These are phyloP conservation scores for Priceomyces medius DNA, from an alignment of 805 yeast genomes.

Conservation along the genomic window DNA sequence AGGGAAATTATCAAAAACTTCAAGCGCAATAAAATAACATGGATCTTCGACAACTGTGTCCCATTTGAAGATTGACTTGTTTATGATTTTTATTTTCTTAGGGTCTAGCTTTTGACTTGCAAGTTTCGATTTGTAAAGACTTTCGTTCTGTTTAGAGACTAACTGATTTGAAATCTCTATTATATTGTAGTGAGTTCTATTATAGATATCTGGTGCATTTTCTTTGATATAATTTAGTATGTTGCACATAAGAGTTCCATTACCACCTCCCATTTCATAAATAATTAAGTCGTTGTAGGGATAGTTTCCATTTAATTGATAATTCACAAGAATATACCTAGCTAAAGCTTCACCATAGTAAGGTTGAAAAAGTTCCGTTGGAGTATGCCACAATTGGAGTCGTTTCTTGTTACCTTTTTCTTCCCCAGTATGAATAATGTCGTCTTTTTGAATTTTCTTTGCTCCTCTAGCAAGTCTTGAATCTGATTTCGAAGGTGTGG, in stretches of 20 bases:
- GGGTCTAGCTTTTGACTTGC: conserved; percentile 47
- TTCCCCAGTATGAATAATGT: conserved; percentile 15
- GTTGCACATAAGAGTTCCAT: conserved; percentile 80
- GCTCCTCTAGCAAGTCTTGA: conserved; percentile 31
- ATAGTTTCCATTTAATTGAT: conserved; percentile 58
- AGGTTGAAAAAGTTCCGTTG: conserved; percentile 82
- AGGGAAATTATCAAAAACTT: conserved; percentile 80
- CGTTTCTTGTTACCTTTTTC: conserved; percentile 32
- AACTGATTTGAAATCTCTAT: conserved; percentile 69
- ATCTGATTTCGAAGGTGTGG: conserved; percentile 8
- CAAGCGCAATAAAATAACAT: conserved; percentile 75
- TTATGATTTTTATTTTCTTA: conserved; percentile 60
- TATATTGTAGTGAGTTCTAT: conserved; percentile 63
- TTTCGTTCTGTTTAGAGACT: conserved; percentile 52
- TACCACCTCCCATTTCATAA: conserved; percentile 90
- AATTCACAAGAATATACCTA: conserved; percentile 68
- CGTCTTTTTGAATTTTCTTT: conserved; percentile 24
- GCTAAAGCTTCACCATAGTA: conserved; percentile 86
- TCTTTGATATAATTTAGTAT: conserved; percentile 61
- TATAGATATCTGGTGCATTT: conserved; percentile 72
- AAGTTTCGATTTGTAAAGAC: conserved; percentile 34
- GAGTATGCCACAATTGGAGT: conserved; percentile 84
- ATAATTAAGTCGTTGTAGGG: conserved; percentile 72
- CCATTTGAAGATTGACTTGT: conserved; percentile 80
- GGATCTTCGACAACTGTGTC: conserved; percentile 55